Conservation (phyloP, 805 yeast species). For the Citeromyces nyonsensis region DNA sequence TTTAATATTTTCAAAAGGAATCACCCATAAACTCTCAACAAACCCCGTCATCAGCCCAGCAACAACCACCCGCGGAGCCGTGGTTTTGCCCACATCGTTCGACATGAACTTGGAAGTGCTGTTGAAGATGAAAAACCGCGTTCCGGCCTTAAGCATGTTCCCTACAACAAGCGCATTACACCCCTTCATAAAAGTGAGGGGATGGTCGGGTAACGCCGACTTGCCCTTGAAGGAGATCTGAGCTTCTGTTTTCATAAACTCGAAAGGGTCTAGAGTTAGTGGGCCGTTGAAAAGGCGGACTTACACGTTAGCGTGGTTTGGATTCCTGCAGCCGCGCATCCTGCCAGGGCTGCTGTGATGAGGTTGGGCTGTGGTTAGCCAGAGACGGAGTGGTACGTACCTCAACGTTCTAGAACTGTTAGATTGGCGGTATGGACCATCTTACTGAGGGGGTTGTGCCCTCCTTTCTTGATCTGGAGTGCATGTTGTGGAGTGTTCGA, state of each 20-base stretch:
- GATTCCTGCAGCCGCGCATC: constrained; percentile 45
- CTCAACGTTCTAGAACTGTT: too few species aligned
- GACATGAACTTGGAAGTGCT: constrained; percentile 58
- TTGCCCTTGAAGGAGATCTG: too few species aligned
- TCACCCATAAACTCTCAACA: constrained; percentile 65
- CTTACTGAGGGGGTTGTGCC: background rate
- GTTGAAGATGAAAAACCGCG: constrained; percentile 64
- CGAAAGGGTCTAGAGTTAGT: too few species aligned
- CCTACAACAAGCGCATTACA: constrained; percentile 68
- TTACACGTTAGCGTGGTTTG: constrained; percentile 49
- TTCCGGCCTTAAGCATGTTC: constrained; percentile 52
- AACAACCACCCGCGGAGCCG: constrained; percentile 68
- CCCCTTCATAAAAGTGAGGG: constrained; percentile 29
- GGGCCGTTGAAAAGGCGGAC: too few species aligned
- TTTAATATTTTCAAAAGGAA: constrained; percentile 84
- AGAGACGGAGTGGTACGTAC: too few species aligned
- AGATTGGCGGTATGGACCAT: background rate
- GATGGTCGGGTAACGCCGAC: too few species aligned
- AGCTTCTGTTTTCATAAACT: constrained; percentile 46
- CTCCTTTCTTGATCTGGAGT: background rate
- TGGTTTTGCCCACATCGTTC: constrained; percentile 38
- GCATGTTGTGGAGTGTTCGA: background rate
- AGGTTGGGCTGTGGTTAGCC: constrained; percentile 30
- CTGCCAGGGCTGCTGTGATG: constrained; percentile 42
- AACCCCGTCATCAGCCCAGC: constrained; percentile 81